phyloP scores from a whole-genome alignment of 805 yeast genomes.

The Teunomyces stri region DNA sequence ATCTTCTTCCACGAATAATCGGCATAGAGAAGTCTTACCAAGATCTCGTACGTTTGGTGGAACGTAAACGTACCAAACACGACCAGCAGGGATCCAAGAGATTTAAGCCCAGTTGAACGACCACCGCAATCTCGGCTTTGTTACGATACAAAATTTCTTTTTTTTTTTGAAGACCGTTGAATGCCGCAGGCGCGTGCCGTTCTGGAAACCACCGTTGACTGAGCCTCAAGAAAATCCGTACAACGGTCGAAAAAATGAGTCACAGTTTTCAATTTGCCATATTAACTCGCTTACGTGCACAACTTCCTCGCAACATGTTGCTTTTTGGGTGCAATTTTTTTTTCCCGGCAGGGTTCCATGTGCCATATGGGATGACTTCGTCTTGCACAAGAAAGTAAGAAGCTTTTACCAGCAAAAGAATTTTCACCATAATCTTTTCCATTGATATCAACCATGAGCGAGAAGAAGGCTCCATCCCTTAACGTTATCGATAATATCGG shows the following conservation, averaged over 20 bases:
- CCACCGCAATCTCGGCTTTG: neutral
- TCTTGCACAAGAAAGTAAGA: neutral
- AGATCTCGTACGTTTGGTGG: neutral
- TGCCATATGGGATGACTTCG: constrained; percentile 2
- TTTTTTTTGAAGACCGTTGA: neutral
- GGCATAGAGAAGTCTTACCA: neutral
- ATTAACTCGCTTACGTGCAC: neutral
- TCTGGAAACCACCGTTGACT: neutral
- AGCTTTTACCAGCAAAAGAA: neutral
- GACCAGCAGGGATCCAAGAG: neutral
- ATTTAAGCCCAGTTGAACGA: neutral
- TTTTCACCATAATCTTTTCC: constrained; percentile 2
- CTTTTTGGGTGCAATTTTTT: constrained; percentile 4
- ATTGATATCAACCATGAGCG: neutral
- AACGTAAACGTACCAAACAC: neutral
- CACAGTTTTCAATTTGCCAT: neutral
- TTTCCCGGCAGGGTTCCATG: neutral
- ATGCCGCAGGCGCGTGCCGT: constrained; percentile 2
- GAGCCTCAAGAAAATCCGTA: neutral
- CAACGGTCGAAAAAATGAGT: neutral
- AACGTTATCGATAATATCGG: constrained; percentile 11
- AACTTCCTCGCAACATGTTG: constrained; percentile 1
- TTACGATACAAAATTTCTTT: neutral
- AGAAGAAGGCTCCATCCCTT: constrained; percentile 5
- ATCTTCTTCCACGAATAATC: neutral